Percentiles rank a stretch among this genome's conserved stretches.
These are phyloP conservation scores for Drechslerella dactyloides DNA, from an alignment of 2,329 filamentous ascomycete genomes.

Conservation along the genomic window DNA sequence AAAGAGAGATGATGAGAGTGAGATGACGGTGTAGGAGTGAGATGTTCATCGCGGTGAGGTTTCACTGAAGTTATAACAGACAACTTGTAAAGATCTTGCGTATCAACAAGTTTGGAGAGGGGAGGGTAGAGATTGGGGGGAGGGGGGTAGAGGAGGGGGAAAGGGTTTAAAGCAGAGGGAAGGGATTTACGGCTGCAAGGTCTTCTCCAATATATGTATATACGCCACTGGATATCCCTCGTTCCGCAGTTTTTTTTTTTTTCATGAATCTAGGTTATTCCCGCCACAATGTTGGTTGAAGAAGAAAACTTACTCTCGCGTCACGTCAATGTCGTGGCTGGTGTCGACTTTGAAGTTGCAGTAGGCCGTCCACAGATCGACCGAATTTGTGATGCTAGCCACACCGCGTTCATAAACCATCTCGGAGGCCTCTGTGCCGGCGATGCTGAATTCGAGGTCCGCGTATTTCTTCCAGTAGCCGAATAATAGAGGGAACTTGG, in stretches of 20 bases:
- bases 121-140: neutral
- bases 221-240: constrained; percentile 48
- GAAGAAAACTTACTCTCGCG: constrained; percentile 94
- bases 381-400: constrained; percentile 88
- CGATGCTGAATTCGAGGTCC: constrained; percentile 94
- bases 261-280: constrained; percentile 49
- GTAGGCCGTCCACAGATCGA: constrained; percentile 97
- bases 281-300: constrained; percentile 28
- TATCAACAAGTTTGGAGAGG: constrained; percentile 29
- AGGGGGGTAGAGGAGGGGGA: neutral
- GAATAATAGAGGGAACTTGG: constrained; percentile 93
- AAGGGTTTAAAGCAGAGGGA: constrained; percentile 8
- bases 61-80: constrained; percentile 51
- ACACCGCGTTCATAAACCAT: constrained; percentile 98
- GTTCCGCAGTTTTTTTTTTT: constrained; percentile 41
- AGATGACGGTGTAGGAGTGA: constrained; percentile 39
- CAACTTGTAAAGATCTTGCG: constrained; percentile 51
- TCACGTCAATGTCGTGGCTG: constrained; percentile 88
- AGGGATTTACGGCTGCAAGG: constrained; percentile 45
- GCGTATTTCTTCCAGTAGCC: constrained; percentile 99
- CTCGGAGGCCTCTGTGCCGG: constrained; percentile 93
- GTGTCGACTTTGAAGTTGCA: constrained; percentile 98
- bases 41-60: constrained; percentile 48
- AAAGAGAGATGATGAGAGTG: constrained; percentile 20
- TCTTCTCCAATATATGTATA: constrained; percentile 43